Evolutionary conservation across 352 stramenopile genomes (phyloP).

Genomic region (Phytophthora colocasiae): DNA sequence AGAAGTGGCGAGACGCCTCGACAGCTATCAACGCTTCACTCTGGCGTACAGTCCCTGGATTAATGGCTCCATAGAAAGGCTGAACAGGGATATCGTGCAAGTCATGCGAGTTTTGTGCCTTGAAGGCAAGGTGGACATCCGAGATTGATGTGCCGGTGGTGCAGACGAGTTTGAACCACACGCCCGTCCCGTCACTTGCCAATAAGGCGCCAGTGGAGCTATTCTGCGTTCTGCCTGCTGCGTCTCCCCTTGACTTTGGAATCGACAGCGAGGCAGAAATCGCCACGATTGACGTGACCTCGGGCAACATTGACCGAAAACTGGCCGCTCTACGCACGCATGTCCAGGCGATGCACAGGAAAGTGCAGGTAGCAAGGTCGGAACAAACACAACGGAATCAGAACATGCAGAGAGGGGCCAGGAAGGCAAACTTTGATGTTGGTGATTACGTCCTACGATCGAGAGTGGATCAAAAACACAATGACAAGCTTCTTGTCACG

Average conservation of each 20-base stretch:
- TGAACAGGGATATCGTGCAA: constrained; percentile 45
- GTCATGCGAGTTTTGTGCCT: constrained; percentile 12
- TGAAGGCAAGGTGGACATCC: constrained; percentile 16
- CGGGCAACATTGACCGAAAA: background rate
- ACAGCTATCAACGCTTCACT: constrained; percentile 20
- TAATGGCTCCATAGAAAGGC: constrained; percentile 35
- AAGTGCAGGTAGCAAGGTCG: background rate
- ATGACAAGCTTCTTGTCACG: constrained; percentile 36
- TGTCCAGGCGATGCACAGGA: constrained; percentile 26
- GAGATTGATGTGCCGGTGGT: constrained; percentile 19
- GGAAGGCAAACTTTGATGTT: constrained; percentile 26
- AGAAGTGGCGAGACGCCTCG: constrained; percentile 17
- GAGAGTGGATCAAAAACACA: constrained; percentile 31
- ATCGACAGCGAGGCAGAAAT: background rate
- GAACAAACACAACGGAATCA: constrained; percentile 20
- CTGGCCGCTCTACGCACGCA: background rate
- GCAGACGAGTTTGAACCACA: too few species aligned
- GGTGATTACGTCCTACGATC: constrained; percentile 43
- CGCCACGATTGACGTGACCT: too few species aligned
- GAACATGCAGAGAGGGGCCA: constrained; percentile 11
- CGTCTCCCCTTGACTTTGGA: background rate
- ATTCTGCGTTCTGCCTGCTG: constrained; percentile 22
- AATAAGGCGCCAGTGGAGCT: constrained; percentile 30
- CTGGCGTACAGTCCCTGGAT: constrained; percentile 38
- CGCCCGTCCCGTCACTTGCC: constrained; percentile 16